phyloP scores from a whole-genome alignment of 2,329 filamentous ascomycete genomes.

The Ophiocordyceps camponoti-leonardi region DNA sequence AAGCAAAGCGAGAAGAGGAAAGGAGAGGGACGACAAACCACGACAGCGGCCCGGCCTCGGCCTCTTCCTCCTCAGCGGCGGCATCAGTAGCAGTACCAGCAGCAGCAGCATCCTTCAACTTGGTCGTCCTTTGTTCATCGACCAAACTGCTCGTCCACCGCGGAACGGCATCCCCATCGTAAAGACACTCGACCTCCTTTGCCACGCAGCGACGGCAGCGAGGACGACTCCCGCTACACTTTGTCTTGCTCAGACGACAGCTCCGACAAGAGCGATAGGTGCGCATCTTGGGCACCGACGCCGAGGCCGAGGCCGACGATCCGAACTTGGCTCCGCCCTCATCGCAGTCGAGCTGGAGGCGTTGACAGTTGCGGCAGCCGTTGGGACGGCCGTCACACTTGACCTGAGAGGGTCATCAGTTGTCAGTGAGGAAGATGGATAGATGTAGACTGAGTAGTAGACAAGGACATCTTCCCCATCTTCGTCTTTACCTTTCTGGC shows the following conservation, averaged over 20 bases:
- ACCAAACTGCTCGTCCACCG: constrained; percentile 17
- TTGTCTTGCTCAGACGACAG: constrained; percentile 23
- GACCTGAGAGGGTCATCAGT: constrained; percentile 11
- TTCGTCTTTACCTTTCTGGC: constrained; percentile 25
- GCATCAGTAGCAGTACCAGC: not conserved
- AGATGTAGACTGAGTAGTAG: too few species aligned
- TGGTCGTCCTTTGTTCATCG: not conserved
- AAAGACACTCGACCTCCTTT: constrained; percentile 18
- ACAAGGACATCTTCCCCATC: too few species aligned
- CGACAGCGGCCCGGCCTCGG: not conserved
- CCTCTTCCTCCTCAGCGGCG: not conserved
- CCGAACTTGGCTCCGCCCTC: constrained; percentile 1
- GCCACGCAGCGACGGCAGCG: constrained; percentile 17
- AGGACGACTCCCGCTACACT: constrained; percentile 23
- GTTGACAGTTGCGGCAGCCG: constrained; percentile 24
- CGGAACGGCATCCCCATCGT: constrained; percentile 19
- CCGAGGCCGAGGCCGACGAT: constrained; percentile 10
- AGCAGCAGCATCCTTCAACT: not conserved
- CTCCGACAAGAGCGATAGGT: constrained; percentile 22
- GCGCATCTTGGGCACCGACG: constrained; percentile 19
- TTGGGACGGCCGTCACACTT: constrained; percentile 24
- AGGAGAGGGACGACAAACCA: not conserved
- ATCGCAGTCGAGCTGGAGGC: constrained; percentile 22
- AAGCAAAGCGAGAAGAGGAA: too few species aligned
- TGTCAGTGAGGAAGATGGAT: not conserved